phyloP scores from a whole-genome alignment of 345 rosid genomes.

The Linum tenue region DNA sequence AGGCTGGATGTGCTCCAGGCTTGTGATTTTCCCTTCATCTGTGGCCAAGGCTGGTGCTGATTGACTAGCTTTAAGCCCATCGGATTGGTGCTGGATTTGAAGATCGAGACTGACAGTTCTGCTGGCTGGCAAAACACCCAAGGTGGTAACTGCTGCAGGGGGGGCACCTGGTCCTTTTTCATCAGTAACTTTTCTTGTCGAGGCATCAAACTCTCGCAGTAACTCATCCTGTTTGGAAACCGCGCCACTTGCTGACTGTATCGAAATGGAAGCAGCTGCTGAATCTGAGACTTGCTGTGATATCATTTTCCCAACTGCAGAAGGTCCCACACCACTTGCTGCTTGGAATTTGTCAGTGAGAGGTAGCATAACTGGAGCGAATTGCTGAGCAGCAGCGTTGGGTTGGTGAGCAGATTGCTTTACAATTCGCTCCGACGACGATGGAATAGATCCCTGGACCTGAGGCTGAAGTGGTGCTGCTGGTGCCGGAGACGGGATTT shows the following conservation, averaged over 20 bases:
- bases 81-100: conserved; percentile 20
- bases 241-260: conserved; percentile 15
- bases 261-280: conserved; percentile 17
- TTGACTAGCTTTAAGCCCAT: conserved; percentile 17
- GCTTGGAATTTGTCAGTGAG: conserved; percentile 19
- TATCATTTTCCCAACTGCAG: conserved; percentile 13
- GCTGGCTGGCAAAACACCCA: conserved; percentile 21
- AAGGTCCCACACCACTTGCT: conserved; percentile 18
- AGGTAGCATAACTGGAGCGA: conserved; percentile 18
- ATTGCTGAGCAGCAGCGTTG: conserved; percentile 7
- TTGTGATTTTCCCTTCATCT: conserved; percentile 15
- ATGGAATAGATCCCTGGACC: conserved; percentile 12
- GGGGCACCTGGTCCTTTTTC: conserved; percentile 14
- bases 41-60: not conserved
- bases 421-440: conserved; percentile 14
- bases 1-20: not conserved
- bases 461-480: conserved; percentile 7
- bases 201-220: conserved; percentile 22
- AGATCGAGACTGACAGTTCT: conserved; percentile 19
- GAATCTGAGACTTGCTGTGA: conserved; percentile 22
- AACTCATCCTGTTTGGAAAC: conserved; percentile 17
- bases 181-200: conserved; percentile 18
- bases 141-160: conserved; percentile 9
- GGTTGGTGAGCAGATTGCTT: conserved; percentile 18
- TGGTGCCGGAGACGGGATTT: conserved; percentile 23